Evolutionary conservation across 2,329 filamentous ascomycete genomes (phyloP), one percentile per base, ranked within the genome.

Genomic region (Dendryphion nanum): DNA sequence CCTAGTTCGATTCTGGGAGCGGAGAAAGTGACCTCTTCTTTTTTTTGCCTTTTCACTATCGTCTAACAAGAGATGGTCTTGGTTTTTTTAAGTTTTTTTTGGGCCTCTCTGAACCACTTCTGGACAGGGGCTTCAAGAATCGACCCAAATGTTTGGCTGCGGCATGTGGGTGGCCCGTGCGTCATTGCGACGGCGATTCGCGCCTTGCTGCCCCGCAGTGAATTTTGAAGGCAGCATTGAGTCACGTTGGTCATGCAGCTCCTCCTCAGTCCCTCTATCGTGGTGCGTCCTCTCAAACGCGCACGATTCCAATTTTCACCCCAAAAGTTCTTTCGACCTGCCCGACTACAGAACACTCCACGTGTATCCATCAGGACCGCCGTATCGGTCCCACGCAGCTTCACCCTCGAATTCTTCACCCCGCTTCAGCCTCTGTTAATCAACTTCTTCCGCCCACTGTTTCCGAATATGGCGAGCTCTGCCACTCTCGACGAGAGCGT

Each of bases 391-490:
- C 38, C 53, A 23, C 36, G 26, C 30, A 39, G 37, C 42, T 40
- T 42, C 45, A 33, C 48, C 4, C 38, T 42, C 40, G 31, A 43
- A 36, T 64, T 61, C 55, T 61, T 63, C 49, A 58, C 57, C 53
- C 55, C 58, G 41, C 59, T 49, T 20, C 53, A 45, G 15, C 55
- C 52, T 30, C 50, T 56, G 34, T 42, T 58, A 21, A 36, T 55
- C 38, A 44, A 52, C 50, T 62, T 61, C 55, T 59, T 57, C 48
- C 55, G 53, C 23, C 51, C 42, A 34, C 44, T 48, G 35, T 32
- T 52, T 31, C 50, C 49, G 53, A 55, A 44, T 35, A 68, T 68
- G 64, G 57, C 63, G 19, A 57, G 45, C 49, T 49, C 59, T 17
- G 29, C 29, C 7, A 53, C 60, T 40, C 48, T 68, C 45, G 59